Evolutionary conservation across 345 rosid genomes (phyloP).

Genomic region (Linum tenue): DNA sequence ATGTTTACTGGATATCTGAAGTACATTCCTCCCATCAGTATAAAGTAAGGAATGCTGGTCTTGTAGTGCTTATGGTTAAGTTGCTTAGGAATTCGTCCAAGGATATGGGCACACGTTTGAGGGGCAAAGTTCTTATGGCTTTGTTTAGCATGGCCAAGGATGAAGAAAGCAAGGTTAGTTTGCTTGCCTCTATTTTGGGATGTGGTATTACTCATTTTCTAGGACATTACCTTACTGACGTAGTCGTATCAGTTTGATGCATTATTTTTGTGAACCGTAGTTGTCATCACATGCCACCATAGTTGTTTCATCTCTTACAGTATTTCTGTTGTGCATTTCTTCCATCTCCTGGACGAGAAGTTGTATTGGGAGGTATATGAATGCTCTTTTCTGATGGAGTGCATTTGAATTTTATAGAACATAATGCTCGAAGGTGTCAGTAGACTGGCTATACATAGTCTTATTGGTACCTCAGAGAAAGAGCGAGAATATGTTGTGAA

Average conservation of each 20-base stretch:
- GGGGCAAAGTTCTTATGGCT: conserved; percentile 32
- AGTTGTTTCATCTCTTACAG: too few species aligned
- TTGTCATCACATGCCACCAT: background rate
- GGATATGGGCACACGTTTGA: conserved; percentile 23
- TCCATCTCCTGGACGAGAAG: too few species aligned
- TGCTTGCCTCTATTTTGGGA: too few species aligned
- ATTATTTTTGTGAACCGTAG: background rate
- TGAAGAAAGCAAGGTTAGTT: conserved; percentile 39
- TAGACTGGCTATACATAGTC: conserved; percentile 34
- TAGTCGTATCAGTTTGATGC: background rate
- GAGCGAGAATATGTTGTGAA: conserved; percentile 34
- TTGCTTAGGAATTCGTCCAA: conserved; percentile 25
- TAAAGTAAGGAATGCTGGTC: conserved; percentile 30
- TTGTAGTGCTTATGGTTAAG: conserved; percentile 21
- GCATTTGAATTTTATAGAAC: conserved; percentile 15
- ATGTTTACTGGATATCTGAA: conserved; percentile 24
- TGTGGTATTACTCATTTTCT: too few species aligned
- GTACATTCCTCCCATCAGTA: conserved; percentile 28
- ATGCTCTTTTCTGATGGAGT: conserved; percentile 5
- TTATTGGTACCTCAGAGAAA: conserved; percentile 33
- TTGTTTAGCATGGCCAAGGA: conserved; percentile 36
- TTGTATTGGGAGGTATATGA: background rate
- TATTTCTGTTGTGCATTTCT: too few species aligned
- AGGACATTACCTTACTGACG: background rate
- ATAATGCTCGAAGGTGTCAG: conserved; percentile 40